Conservation (phyloP, 1,284 basidiomycete genomes). For the Leccinum solheimii region DNA sequence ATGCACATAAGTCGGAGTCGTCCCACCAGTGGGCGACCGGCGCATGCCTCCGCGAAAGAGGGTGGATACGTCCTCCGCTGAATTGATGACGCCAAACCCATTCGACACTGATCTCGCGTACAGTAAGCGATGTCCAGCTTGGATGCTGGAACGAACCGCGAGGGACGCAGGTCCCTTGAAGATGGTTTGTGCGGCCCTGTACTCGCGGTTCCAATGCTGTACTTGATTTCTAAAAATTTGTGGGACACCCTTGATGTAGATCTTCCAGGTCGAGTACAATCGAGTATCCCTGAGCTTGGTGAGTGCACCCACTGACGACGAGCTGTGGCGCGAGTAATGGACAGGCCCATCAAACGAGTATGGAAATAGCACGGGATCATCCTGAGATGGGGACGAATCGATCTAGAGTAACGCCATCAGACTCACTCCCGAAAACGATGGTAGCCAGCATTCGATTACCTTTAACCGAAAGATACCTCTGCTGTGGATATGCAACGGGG, state of each 20-base stretch:
- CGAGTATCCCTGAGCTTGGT: conserved; percentile 61
- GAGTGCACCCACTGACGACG: conserved; percentile 62
- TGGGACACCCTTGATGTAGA: conserved; percentile 62
- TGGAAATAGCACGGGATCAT: conserved; percentile 41
- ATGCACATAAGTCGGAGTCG: conserved; percentile 36
- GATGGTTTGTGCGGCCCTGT: conserved; percentile 69
- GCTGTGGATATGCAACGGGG: conserved; percentile 45
- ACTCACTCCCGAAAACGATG: neutral
- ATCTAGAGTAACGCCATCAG: conserved; percentile 38
- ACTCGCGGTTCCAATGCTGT: conserved; percentile 65
- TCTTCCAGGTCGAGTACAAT: conserved; percentile 80
- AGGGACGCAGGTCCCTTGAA: conserved; percentile 62
- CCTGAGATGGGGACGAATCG: conserved; percentile 39
- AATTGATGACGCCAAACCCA: conserved; percentile 58
- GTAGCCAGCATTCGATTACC: conserved; percentile 36
- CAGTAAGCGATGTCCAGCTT: conserved; percentile 70
- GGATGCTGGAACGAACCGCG: conserved; percentile 65
- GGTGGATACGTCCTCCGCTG: conserved; percentile 45
- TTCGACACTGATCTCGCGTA: conserved; percentile 68
- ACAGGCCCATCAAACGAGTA: conserved; percentile 75
- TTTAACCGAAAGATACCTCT: conserved; percentile 70
- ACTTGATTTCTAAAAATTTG: conserved; percentile 58
- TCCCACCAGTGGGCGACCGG: conserved; percentile 20
- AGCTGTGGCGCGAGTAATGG: conserved; percentile 67
- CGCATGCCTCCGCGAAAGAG: conserved; percentile 49